These are phyloP conservation scores for Hypoxylon cercidicola DNA, from an alignment of 495 filamentous ascomycete genomes.

Conservation along the genomic window DNA sequence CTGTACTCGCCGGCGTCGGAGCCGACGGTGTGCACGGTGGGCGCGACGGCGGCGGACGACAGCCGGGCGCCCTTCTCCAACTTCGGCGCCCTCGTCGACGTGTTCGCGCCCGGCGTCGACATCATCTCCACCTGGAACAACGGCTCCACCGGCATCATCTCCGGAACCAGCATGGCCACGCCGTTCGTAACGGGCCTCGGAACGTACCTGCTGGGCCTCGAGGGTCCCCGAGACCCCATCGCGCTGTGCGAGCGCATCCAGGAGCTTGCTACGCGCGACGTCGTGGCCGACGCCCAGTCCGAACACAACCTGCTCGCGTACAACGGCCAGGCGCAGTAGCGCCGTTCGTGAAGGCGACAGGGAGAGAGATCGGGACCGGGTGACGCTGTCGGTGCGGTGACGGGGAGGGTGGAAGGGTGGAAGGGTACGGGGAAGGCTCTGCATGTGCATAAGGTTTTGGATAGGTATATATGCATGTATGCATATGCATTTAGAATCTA, in stretches of 20 bases:
- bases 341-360: no score
- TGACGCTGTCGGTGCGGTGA: neutral
- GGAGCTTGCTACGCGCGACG: conserved; percentile 43
- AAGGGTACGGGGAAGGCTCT: neutral
- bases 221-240: conserved; percentile 41
- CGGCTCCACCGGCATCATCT: conserved; percentile 52
- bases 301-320: conserved; percentile 45
- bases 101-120: conserved; percentile 54
- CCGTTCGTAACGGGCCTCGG: conserved; percentile 63
- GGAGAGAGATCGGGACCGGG: neutral
- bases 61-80: conserved; percentile 63
- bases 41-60: conserved; percentile 54
- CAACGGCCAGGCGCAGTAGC: conserved; percentile 38
- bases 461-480: neutral
- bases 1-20: conserved; percentile 60
- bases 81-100: conserved; percentile 61
- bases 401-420: neutral
- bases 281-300: conserved; percentile 35
- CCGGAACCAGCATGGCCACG: conserved; percentile 64
- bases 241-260: conserved; percentile 48
- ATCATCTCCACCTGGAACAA: conserved; percentile 50
- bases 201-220: conserved; percentile 57
- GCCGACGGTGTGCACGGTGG: conserved; percentile 62
- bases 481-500: neutral
- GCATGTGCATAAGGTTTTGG: conserved; percentile 1